phyloP scores from a whole-genome alignment of 305 asterid species.

The Plantago coronopus region DNA sequence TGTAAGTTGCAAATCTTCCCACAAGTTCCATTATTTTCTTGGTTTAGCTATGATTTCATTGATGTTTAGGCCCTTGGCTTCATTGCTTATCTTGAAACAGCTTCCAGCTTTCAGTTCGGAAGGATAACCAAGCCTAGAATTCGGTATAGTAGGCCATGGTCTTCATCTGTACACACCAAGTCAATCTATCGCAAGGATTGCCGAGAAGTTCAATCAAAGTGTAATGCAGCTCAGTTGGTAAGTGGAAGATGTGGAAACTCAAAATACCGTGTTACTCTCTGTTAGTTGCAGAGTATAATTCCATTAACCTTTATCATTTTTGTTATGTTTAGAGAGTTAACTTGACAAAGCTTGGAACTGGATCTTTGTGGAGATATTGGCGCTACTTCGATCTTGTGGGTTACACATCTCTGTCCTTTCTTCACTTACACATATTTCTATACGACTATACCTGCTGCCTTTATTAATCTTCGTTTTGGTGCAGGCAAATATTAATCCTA shows the following conservation, averaged over 20 bases:
- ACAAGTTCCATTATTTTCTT: constrained; percentile 12
- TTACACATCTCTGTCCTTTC: constrained; percentile 16
- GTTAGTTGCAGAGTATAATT: not conserved
- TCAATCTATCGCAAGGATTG: constrained; percentile 41
- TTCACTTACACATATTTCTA: not conserved
- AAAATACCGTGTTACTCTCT: not conserved
- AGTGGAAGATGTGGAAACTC: constrained; percentile 19
- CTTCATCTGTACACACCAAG: constrained; percentile 53
- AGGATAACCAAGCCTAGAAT: constrained; percentile 77
- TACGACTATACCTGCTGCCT: not conserved
- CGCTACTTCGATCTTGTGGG: constrained; percentile 76
- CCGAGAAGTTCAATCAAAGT: constrained; percentile 50
- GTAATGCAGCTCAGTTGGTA: constrained; percentile 43
- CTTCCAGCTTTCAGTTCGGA: constrained; percentile 59
- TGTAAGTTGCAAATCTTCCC: constrained; percentile 40
- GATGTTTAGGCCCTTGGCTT: not conserved
- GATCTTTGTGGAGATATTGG: constrained; percentile 86
- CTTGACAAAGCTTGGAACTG: constrained; percentile 68
- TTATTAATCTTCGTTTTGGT: constrained; percentile 5
- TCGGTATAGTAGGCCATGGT: constrained; percentile 72
- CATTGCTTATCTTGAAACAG: constrained; percentile 35
- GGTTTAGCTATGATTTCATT: constrained; percentile 12
- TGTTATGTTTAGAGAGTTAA: constrained; percentile 48
- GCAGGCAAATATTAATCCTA: constrained; percentile 59
- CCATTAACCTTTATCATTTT: constrained; percentile 12